A percentile compares a stretch with the other conserved stretches of the same genome.
Evolutionary conservation across 495 filamentous ascomycete species (phyloP).

Genomic region (Podospora sp.): DNA sequence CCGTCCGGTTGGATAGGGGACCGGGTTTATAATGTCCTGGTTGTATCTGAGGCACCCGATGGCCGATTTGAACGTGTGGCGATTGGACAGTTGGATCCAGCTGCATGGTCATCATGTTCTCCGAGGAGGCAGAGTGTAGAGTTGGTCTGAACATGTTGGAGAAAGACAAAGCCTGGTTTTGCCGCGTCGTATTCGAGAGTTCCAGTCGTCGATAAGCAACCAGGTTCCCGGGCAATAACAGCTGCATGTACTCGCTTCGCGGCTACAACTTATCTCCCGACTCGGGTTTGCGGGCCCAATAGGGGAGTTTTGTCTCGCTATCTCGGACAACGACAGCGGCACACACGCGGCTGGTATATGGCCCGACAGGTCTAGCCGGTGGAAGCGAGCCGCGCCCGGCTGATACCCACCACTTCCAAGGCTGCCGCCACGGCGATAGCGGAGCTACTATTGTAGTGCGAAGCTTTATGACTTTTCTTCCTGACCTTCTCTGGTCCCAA

Average conservation of each 20-base stretch:
- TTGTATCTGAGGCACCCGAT: no score
- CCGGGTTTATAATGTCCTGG: no score
- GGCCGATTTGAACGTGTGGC: no score
- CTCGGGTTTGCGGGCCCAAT: background rate
- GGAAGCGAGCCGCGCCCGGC: background rate
- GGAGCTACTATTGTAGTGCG: background rate
- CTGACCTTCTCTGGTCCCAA: background rate
- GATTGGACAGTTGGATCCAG: no score
- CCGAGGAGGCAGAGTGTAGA: no score
- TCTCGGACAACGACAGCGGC: background rate
- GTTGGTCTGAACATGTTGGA: no score
- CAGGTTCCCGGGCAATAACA: slow-evolving; percentile 2
- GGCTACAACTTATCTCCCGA: background rate
- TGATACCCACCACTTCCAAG: background rate
- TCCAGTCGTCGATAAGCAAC: background rate
- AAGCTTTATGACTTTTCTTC: background rate
- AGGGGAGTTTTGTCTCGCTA: background rate
- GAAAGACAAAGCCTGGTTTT: no score
- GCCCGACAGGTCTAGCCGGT: background rate
- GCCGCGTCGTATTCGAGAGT: no score
- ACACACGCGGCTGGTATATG: slow-evolving; percentile 1
- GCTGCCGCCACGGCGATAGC: background rate
- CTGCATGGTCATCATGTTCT: no score
- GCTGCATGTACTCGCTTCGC: background rate
- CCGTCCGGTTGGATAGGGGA: no score